These are phyloP conservation scores for Thalassia testudinum DNA, from an alignment of 116 monocot species.

Conservation along the genomic window DNA sequence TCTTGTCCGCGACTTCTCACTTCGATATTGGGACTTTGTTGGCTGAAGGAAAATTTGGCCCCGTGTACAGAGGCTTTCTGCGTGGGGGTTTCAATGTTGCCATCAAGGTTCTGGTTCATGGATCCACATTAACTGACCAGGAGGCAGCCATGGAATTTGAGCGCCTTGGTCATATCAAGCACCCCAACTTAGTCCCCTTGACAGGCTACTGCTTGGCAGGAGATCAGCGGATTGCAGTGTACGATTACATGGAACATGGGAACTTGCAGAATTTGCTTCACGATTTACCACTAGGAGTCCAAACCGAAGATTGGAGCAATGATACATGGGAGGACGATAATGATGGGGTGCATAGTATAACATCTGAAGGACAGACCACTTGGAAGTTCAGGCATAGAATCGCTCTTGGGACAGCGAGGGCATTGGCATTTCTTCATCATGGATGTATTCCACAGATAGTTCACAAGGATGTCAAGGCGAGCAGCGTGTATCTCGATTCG, in stretches of 20 bases:
- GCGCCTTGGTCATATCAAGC: slow-evolving; percentile 48
- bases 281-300: slow-evolving; percentile 41
- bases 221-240: slow-evolving; percentile 56
- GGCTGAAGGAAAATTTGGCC: slow-evolving; percentile 56
- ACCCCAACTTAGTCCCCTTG: slow-evolving; percentile 55
- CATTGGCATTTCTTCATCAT: slow-evolving; percentile 73
- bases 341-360: slow-evolving; percentile 2
- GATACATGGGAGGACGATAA: slow-evolving; percentile 52
- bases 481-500: slow-evolving; percentile 71
- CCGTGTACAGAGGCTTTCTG: slow-evolving; percentile 53
- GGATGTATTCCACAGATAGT: slow-evolving; percentile 83
- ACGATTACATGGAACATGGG: slow-evolving; percentile 78
- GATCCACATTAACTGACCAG: slow-evolving; percentile 28
- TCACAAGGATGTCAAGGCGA: slow-evolving; percentile 64
- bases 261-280: slow-evolving; percentile 57
- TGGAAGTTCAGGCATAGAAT: slow-evolving; percentile 78
- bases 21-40: slow-evolving; percentile 51
- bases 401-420: slow-evolving; percentile 65
- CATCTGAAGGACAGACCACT: slow-evolving; percentile 36
- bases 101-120: slow-evolving; percentile 45
- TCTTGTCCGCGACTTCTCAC: slow-evolving; percentile 39
- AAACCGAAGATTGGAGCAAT: slow-evolving; percentile 57
- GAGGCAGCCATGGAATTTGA: slow-evolving; percentile 41
- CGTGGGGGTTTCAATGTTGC: slow-evolving; percentile 47
- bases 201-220: slow-evolving; percentile 63